phyloP scores from a whole-genome alignment of 108 stramenopile genomes.

The Chaetoceros tenuissimus region DNA sequence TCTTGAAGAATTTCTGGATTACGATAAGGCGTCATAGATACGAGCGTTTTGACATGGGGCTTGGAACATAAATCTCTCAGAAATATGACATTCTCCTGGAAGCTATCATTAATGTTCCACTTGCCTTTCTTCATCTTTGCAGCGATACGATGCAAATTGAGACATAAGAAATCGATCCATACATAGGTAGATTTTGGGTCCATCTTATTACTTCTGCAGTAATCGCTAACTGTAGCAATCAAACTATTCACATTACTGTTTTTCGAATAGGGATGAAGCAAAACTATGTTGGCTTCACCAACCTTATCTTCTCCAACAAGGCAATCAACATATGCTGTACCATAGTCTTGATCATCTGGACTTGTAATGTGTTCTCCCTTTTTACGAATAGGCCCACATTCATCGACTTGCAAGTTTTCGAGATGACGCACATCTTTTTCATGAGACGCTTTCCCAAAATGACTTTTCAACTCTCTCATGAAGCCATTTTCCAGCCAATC shows the following conservation, averaged over 20 bases:
- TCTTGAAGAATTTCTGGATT: neutral
- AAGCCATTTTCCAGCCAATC: neutral
- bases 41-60: neutral
- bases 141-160: neutral
- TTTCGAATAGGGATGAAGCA: neutral
- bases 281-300: neutral
- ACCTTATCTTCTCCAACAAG: slow-evolving; percentile 2
- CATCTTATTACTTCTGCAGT: neutral
- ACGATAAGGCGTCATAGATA: neutral
- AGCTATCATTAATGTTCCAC: neutral
- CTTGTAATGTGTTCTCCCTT: neutral
- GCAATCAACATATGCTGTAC: neutral
- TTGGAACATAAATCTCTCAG: neutral
- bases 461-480: neutral
- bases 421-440: neutral
- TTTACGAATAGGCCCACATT: neutral
- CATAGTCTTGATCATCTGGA: neutral
- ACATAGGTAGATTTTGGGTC: neutral
- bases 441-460: neutral
- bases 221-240: neutral
- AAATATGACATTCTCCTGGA: neutral
- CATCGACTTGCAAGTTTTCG: neutral
- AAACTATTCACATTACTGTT: neutral
- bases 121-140: neutral
- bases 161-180: neutral